These are phyloP conservation scores for Tylopilus sp. DNA, from an alignment of 768 basidiomycete genomes.

Conservation along the genomic window DNA sequence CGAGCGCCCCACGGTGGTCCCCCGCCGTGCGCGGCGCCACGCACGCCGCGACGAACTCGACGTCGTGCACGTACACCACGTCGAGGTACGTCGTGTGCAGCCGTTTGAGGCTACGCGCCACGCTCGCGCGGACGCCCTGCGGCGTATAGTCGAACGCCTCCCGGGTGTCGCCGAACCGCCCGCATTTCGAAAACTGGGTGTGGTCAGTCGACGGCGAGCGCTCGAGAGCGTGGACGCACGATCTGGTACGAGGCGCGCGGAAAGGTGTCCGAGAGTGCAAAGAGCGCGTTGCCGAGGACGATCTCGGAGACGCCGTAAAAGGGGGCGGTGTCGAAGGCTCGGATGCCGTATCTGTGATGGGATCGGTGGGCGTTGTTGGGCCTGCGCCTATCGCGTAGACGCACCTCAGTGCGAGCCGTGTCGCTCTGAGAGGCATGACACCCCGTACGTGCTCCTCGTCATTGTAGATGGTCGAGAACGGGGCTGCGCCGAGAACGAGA, in stretches of 20 bases:
- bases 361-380: too few species aligned
- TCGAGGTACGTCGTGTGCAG: conserved; percentile 79
- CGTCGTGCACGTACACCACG: conserved; percentile 78
- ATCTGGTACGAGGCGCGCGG: conserved; percentile 76
- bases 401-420: conserved; percentile 75
- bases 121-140: conserved; percentile 57
- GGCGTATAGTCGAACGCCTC: conserved; percentile 74
- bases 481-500: conserved; percentile 69
- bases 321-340: conserved; percentile 77
- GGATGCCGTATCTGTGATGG: conserved; percentile 76
- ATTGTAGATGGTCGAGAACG: conserved; percentile 70
- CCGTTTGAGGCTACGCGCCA: conserved; percentile 63
- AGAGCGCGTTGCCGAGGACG: conserved; percentile 64
- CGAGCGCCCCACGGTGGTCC: conserved; percentile 53
- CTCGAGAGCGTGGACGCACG: conserved; percentile 37
- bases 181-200: conserved; percentile 79
- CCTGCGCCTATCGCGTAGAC: too few species aligned
- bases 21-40: conserved; percentile 51
- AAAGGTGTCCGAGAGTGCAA: conserved; percentile 60
- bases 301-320: conserved; percentile 82
- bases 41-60: conserved; percentile 67
- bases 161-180: conserved; percentile 57
- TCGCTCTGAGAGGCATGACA: conserved; percentile 56
- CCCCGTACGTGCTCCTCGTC: conserved; percentile 53
- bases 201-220: too few species aligned